Evolutionary conservation across 2,329 filamentous ascomycete genomes (phyloP), one percentile per base, ranked within the genome.

Genomic region (Emericellopsis atlantica): DNA sequence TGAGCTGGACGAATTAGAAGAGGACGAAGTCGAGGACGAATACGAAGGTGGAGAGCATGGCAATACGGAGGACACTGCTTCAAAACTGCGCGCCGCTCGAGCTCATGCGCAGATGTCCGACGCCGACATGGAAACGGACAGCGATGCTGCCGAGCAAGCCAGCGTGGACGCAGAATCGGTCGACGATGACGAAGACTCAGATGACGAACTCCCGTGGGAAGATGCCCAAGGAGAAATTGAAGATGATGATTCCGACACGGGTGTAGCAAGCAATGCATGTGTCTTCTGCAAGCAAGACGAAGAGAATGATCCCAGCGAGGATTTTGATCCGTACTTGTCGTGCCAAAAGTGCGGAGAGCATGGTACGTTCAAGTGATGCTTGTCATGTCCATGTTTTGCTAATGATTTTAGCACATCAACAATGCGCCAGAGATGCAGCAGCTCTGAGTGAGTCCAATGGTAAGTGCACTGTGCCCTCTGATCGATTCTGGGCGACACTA

Each of bases 211-310:
- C 9, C 51, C 49, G 40, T 76, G 73, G 57, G 75, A 80, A 42
- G 70, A 71, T 60, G 42, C 42, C 29, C 39, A 39, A 24, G 42
- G 41, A 24, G 31, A n/a, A 16, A 36, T 31, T 8, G 70, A 65
- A 15, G 70, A 69, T 43, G 77, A 76, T 16, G 71, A 70, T 31
- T 69, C 70, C 10, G 71, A 67, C 2, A 74, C 76, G 42, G 65
- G 65, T 2, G 72, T 67, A 35, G 65, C 67, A 14, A 45, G 57
- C 40, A 65, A 61, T 36, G 49, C 55, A 40, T 69, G 59, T 62
- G 83, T 87, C 48, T 93, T 90, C 53, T 95, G 89, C 63, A 79
- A 79, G 43, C 73, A 86, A 56, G 80, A 84, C 48, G 86, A 93
- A 61, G 84, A 92, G 41, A 72, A 90, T 47, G 86, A 90, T 51